These are phyloP conservation scores for Rhodofomes roseus DNA, from an alignment of 1,284 basidiomycete genomes.

Conservation along the genomic window DNA sequence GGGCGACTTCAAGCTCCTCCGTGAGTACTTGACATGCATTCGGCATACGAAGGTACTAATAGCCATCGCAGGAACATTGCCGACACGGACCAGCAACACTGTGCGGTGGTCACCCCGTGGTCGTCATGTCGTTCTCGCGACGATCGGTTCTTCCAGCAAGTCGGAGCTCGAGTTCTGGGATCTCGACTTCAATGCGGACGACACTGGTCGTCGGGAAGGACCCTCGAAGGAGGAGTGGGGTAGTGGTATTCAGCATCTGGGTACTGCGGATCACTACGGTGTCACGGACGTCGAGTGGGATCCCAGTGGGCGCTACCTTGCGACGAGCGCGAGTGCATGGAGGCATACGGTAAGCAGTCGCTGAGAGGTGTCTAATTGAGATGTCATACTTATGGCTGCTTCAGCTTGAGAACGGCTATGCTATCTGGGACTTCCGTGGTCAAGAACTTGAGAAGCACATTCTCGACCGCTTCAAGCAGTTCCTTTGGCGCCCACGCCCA, in stretches of 20 bases:
- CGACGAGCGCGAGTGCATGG: slow-evolving; percentile 95
- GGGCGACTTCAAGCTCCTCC: slow-evolving; percentile 92
- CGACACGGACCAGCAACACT: slow-evolving; percentile 89
- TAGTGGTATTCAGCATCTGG: slow-evolving; percentile 82
- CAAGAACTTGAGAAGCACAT: slow-evolving; percentile 88
- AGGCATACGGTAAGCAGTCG: slow-evolving; percentile 73
- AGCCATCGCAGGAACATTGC: slow-evolving; percentile 59
- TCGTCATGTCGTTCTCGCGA: slow-evolving; percentile 93
- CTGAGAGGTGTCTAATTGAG: background rate
- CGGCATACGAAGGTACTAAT: background rate
- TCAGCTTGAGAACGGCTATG: slow-evolving; percentile 94
- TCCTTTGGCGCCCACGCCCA: slow-evolving; percentile 96
- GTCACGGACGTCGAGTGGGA: slow-evolving; percentile 99
- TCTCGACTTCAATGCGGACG: slow-evolving; percentile 86
- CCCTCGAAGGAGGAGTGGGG: slow-evolving; percentile 75
- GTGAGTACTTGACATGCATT: slow-evolving; percentile 38
- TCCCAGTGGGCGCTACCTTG: slow-evolving; percentile 91
- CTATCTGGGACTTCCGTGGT: slow-evolving; percentile 97
- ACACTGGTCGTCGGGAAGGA: slow-evolving; percentile 53
- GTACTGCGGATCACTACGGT: slow-evolving; percentile 94
- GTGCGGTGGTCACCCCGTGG: slow-evolving; percentile 98
- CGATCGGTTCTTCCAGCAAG: slow-evolving; percentile 92
- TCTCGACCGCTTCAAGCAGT: slow-evolving; percentile 97
- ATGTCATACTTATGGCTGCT: background rate
- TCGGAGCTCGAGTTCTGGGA: slow-evolving; percentile 99